phyloP scores from a whole-genome alignment of 2,329 filamentous ascomycete genomes.

The Apiospora arundinis region DNA sequence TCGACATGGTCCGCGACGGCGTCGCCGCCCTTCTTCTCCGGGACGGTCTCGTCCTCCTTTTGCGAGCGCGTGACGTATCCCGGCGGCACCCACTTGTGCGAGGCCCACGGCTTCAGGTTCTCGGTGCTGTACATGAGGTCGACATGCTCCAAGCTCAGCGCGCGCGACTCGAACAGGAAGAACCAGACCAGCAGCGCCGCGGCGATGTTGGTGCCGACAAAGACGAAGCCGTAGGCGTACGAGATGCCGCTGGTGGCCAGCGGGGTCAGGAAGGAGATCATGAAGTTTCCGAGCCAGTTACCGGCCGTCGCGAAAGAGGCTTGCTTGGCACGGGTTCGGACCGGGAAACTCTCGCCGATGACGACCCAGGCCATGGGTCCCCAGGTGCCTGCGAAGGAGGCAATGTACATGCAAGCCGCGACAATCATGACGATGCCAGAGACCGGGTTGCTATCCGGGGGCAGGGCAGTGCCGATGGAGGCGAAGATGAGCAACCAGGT shows the following conservation, averaged over 20 bases:
- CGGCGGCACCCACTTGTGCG: constrained; percentile 57
- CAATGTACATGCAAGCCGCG: constrained; percentile 76
- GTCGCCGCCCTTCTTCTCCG: constrained; percentile 17
- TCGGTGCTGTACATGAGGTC: constrained; percentile 72
- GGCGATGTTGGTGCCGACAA: constrained; percentile 65
- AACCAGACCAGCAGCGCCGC: constrained; percentile 69
- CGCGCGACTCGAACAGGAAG: constrained; percentile 71
- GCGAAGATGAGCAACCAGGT: constrained; percentile 70
- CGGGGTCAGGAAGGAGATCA: constrained; percentile 72
- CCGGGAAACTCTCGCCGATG: constrained; percentile 70
- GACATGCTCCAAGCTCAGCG: constrained; percentile 72
- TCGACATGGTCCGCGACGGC: constrained; percentile 2
- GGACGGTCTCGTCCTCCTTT: constrained; percentile 14
- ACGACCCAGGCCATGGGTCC: constrained; percentile 74
- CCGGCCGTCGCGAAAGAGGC: constrained; percentile 60
- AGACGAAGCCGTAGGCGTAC: constrained; percentile 70
- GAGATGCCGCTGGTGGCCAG: constrained; percentile 67
- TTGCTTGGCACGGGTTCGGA: constrained; percentile 60
- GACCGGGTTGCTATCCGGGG: constrained; percentile 49
- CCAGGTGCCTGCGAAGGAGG: constrained; percentile 73
- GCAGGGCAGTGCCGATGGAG: constrained; percentile 55
- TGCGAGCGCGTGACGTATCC: constrained; percentile 50
- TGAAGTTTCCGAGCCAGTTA: constrained; percentile 69
- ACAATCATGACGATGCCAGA: constrained; percentile 74
- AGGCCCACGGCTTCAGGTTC: constrained; percentile 66